A percentile compares a stretch with the other conserved stretches of the same genome.
Conservation (phyloP, 2,329 filamentous ascomycete genomes). For the Fusarium nodosum region DNA sequence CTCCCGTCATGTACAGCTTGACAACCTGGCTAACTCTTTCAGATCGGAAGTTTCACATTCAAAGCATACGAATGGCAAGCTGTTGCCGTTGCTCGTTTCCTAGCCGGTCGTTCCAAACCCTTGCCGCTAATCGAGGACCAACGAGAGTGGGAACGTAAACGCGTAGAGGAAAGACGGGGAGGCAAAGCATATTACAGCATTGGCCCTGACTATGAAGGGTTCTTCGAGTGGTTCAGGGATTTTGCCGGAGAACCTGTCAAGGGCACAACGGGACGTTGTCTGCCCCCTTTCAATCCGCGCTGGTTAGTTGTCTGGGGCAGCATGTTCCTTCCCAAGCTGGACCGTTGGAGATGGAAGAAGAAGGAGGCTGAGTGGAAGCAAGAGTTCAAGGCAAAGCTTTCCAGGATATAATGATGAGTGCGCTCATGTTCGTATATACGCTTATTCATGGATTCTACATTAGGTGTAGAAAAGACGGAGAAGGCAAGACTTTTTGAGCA, state of each 20-base stretch:
- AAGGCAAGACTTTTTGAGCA: neutral
- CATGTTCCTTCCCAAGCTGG: slow-evolving; percentile 26
- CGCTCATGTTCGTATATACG: too few relatives aligned
- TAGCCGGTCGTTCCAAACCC: slow-evolving; percentile 22
- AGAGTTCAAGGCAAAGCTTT: slow-evolving; percentile 3
- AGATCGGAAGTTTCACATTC: slow-evolving; percentile 43
- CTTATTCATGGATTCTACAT: fast-evolving
- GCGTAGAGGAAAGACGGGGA: slow-evolving; percentile 34
- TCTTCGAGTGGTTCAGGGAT: slow-evolving; percentile 32
- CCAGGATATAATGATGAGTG: neutral
- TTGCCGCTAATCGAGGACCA: slow-evolving; percentile 25
- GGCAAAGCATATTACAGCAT: slow-evolving; percentile 44
- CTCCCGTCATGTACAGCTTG: fast-evolving
- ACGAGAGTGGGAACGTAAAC: slow-evolving; percentile 39
- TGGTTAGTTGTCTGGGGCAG: slow-evolving; percentile 40
- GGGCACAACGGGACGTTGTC: slow-evolving; percentile 22
- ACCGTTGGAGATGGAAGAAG: slow-evolving; percentile 36
- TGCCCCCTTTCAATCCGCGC: slow-evolving; percentile 31
- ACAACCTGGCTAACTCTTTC: neutral
- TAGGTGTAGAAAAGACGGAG: too few relatives aligned
- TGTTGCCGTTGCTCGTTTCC: slow-evolving; percentile 33
- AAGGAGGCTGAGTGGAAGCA: slow-evolving; percentile 30
- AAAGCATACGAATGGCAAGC: slow-evolving; percentile 45
- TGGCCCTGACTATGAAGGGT: slow-evolving; percentile 32
- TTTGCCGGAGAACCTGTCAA: slow-evolving; percentile 34